Evolutionary conservation across 306 rosid species (phyloP).

Genomic region (Trichosanthes cucumerina): DNA sequence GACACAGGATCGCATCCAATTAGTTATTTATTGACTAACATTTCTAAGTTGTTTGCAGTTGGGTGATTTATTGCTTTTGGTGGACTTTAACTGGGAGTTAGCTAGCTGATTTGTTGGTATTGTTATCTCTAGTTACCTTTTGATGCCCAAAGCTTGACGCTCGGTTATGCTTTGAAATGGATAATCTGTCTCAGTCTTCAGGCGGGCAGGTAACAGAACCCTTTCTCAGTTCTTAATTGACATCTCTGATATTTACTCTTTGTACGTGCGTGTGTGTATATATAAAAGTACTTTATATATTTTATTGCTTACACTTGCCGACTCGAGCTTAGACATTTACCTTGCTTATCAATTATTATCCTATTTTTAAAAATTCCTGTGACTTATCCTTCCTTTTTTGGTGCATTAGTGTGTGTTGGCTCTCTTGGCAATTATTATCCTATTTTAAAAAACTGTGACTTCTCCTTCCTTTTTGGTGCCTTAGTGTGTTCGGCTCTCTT

Average conservation of each 20-base stretch:
- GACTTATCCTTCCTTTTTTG: not conserved
- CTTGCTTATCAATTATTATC: not conserved
- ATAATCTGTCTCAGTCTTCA: conserved; percentile 60
- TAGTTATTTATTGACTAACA: not conserved
- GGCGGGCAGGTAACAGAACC: conserved; percentile 50
- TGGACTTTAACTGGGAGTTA: not conserved
- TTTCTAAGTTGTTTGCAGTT: not conserved
- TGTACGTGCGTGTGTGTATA: not conserved
- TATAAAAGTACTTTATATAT: not conserved
- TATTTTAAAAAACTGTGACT: not conserved
- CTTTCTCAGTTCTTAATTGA: not conserved
- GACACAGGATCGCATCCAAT: not conserved
- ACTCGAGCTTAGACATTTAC: not conserved
- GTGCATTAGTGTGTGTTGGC: not conserved
- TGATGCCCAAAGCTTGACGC: not conserved
- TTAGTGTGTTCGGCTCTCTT: not conserved
- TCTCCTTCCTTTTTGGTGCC: not conserved
- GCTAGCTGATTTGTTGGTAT: not conserved
- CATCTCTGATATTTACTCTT: not conserved
- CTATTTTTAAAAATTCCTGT: not conserved
- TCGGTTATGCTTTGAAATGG: conserved; percentile 44
- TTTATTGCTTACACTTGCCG: not conserved
- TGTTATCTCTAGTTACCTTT: not conserved
- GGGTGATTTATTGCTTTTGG: not conserved
- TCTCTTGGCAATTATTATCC: not conserved